A percentile compares a stretch with the other conserved stretches of the same genome.
Conservation (phyloP, 1,139 yeast genomes). For the Candida glucosophila region DNA sequence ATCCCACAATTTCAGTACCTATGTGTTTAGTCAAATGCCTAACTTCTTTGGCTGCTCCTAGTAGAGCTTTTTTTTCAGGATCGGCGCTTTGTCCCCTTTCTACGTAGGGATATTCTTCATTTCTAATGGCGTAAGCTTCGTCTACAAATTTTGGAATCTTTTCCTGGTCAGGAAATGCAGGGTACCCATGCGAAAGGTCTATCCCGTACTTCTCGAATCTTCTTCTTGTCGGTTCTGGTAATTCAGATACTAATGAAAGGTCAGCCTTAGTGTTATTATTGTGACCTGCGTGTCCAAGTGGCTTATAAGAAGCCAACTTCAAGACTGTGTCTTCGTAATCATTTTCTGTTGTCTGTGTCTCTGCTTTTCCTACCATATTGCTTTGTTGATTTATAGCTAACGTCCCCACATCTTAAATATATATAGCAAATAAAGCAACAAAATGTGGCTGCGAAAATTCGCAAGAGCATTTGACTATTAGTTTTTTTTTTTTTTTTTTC, state of each 20-base stretch:
- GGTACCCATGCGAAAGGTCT: conserved; percentile 27
- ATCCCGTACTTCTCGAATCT: conserved; percentile 21
- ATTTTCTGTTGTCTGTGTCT: conserved; percentile 1
- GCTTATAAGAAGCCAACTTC: conserved; percentile 12
- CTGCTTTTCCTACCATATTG: not conserved
- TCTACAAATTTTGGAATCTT: conserved; percentile 43
- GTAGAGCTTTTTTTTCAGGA: conserved; percentile 43
- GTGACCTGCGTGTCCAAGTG: conserved; percentile 10
- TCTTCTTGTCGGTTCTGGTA: conserved; percentile 11
- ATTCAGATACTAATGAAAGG: conserved; percentile 9
- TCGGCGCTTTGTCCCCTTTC: conserved; percentile 45
- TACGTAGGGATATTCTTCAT: conserved; percentile 28
- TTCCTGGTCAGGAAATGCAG: conserved; percentile 15
- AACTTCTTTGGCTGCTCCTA: conserved; percentile 45
- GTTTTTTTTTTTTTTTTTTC: not conserved
- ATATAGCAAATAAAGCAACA: too few species aligned
- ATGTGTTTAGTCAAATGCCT: conserved; percentile 37
- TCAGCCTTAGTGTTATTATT: conserved; percentile 4
- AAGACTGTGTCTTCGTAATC: conserved; percentile 10
- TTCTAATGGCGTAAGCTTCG: conserved; percentile 40
- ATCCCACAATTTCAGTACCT: conserved; percentile 51
- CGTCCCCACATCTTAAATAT: too few species aligned
- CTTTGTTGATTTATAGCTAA: not conserved
- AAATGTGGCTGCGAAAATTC: too few species aligned
- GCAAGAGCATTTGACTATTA: too few species aligned